Conservation (phyloP, 139 green algal genomes). For the Tetratostichococcus sp. region DNA sequence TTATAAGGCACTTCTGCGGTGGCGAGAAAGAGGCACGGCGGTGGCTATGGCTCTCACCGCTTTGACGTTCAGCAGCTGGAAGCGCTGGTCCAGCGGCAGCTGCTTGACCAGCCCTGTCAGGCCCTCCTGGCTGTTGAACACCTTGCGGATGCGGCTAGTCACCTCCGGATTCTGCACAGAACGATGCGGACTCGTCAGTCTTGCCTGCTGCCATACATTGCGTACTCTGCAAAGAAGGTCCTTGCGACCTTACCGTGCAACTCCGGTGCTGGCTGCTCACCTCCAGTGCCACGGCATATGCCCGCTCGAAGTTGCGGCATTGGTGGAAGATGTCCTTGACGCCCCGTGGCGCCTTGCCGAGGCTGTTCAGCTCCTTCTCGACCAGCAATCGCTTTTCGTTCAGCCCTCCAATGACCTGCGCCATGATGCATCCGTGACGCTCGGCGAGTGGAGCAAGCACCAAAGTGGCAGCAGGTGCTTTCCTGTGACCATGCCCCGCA, state of each 20-base stretch:
- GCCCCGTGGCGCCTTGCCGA: conserved; percentile 63
- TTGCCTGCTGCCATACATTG: no score
- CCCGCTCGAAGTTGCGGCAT: conserved; percentile 82
- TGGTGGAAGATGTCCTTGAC: conserved; percentile 82
- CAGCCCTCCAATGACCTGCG: conserved; percentile 62
- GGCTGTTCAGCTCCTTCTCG: conserved; percentile 68
- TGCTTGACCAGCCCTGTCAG: conserved; percentile 42
- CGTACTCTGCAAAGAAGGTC: no score
- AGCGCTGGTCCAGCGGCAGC: conserved; percentile 77
- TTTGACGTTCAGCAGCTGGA: conserved; percentile 75
- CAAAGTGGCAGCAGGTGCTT: no score
- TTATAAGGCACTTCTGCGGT: no score
- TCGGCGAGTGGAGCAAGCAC: no score
- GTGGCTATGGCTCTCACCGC: conserved; percentile 44
- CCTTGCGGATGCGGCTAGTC: conserved; percentile 32
- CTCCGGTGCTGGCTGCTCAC: no score
- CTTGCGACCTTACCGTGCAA: no score
- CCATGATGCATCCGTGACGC: no score
- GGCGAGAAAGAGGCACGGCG: no score
- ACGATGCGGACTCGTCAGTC: not conserved
- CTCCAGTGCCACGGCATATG: conserved; percentile 70
- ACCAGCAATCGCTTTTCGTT: conserved; percentile 52
- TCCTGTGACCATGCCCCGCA: no score
- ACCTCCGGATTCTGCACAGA: conserved; percentile 22
- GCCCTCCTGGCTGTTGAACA: conserved; percentile 19